A percentile compares a stretch with the other conserved stretches of the same genome.
Evolutionary conservation across 768 basidiomycete species (phyloP).

Genomic region (Naganishia friedmannii): DNA sequence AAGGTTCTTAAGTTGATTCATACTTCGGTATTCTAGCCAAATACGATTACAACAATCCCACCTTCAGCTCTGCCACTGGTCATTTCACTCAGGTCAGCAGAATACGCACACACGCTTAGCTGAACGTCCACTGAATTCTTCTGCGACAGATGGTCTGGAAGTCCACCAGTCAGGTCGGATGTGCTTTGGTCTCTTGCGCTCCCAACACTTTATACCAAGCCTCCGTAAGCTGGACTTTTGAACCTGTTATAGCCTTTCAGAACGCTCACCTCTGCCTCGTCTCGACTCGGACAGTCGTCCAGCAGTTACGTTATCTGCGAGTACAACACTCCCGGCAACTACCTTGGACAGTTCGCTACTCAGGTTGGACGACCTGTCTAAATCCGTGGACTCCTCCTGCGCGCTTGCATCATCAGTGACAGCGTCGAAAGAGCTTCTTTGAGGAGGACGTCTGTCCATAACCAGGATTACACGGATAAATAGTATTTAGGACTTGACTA

Average conservation of each 20-base stretch:
- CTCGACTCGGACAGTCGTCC: neutral
- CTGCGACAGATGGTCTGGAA: conserved; percentile 39
- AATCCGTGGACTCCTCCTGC: neutral
- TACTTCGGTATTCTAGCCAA: neutral
- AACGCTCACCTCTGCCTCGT: conserved; percentile 7
- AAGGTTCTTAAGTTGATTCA: neutral
- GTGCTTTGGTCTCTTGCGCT: conserved; percentile 38
- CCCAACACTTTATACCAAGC: conserved; percentile 35
- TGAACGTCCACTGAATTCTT: neutral
- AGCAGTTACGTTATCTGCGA: conserved; percentile 37
- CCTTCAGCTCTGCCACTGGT: conserved; percentile 33
- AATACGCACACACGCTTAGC: neutral
- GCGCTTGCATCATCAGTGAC: neutral
- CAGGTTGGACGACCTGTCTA: conserved; percentile 28
- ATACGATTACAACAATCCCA: conserved; percentile 40
- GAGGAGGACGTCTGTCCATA: neutral
- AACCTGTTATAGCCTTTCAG: neutral
- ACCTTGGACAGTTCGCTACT: conserved; percentile 32
- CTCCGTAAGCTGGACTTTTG: conserved; percentile 1
- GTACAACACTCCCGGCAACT: conserved; percentile 35
- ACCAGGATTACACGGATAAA: neutral
- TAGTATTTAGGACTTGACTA: neutral
- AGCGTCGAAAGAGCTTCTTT: neutral
- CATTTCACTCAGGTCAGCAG: conserved; percentile 38
- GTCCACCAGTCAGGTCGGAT: conserved; percentile 42